Evolutionary conservation across 1,284 basidiomycete genomes (phyloP).

Genomic region (Calocybe gambosa): DNA sequence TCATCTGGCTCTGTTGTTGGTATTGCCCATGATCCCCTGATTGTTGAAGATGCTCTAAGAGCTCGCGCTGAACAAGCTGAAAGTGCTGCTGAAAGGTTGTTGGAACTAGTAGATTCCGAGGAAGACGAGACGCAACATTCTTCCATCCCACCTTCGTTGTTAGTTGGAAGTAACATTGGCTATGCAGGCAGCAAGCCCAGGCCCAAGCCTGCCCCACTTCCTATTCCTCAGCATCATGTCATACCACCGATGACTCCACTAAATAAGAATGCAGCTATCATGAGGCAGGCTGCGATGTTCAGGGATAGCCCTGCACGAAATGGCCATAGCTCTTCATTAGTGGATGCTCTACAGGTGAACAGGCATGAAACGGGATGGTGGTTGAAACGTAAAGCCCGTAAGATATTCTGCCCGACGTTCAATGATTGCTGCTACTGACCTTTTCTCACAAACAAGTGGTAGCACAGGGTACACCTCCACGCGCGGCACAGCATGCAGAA

Average conservation of each 20-base stretch:
- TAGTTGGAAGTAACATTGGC: slow-evolving; percentile 37
- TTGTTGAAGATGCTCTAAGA: slow-evolving; percentile 77
- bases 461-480: slow-evolving; percentile 39
- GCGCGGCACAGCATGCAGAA: slow-evolving; percentile 31
- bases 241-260: slow-evolving; percentile 55
- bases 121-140: slow-evolving; percentile 47
- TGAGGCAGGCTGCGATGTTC: slow-evolving; percentile 73
- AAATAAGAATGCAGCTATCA: slow-evolving; percentile 47
- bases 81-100: slow-evolving; percentile 75
- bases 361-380: slow-evolving; percentile 72
- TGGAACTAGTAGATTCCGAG: slow-evolving; percentile 75
- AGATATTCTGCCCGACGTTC: slow-evolving; percentile 22
- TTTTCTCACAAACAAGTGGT: slow-evolving; percentile 34
- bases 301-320: slow-evolving; percentile 64
- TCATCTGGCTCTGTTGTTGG: slow-evolving; percentile 48
- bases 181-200: slow-evolving; percentile 35
- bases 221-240: slow-evolving; percentile 19
- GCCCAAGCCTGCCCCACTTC: slow-evolving; percentile 27
- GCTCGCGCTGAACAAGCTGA: slow-evolving; percentile 86
- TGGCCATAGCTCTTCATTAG: slow-evolving; percentile 46
- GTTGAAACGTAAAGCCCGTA: slow-evolving; percentile 64
- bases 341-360: slow-evolving; percentile 58
- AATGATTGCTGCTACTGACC: slow-evolving; percentile 8
- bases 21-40: slow-evolving; percentile 36
- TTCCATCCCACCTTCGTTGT: slow-evolving; percentile 49